These are phyloP conservation scores for Ascochyta koolunga DNA, from an alignment of 2,329 filamentous ascomycete species.

Conservation along the genomic window DNA sequence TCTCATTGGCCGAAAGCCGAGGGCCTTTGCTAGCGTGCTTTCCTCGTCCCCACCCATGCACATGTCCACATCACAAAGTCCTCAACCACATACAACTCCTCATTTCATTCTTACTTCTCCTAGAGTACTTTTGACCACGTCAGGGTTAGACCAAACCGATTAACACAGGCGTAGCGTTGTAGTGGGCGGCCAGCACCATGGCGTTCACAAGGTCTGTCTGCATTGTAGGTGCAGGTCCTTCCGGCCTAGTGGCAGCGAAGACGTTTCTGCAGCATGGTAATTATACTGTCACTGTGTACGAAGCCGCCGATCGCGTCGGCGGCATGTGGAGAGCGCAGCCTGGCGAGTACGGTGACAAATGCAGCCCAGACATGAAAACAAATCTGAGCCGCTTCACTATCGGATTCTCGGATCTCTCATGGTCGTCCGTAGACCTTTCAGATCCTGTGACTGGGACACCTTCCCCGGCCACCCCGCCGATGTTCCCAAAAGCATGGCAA, in stretches of 20 bases:
- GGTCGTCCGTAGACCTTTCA: conserved; percentile 58
- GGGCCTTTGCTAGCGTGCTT: conserved; percentile 24
- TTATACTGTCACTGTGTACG: conserved; percentile 74
- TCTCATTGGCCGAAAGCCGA: conserved; percentile 19
- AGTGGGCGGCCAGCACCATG: background rate
- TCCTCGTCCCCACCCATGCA: conserved; percentile 9
- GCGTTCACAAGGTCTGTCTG: conserved; percentile 43
- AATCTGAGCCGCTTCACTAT: conserved; percentile 83
- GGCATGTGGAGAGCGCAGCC: conserved; percentile 72
- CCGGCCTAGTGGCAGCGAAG: conserved; percentile 61
- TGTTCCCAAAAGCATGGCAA: conserved; percentile 78
- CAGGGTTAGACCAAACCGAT: background rate
- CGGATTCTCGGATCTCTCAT: conserved; percentile 67
- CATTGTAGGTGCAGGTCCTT: conserved; percentile 54
- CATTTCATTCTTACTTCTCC: background rate
- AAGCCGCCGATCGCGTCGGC: conserved; percentile 68
- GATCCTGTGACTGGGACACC: conserved; percentile 10
- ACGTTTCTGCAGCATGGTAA: conserved; percentile 67
- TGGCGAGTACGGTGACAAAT: conserved; percentile 61
- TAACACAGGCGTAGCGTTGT: background rate
- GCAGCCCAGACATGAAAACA: conserved; percentile 64
- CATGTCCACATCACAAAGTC: background rate
- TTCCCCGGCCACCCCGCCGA: conserved; percentile 52
- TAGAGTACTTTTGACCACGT: background rate
- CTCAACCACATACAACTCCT: background rate